Evolutionary conservation across 2,329 filamentous ascomycete species (phyloP), one percentile per base, ranked within the genome.

Genomic region (Pseudopithomyces chartarum): DNA sequence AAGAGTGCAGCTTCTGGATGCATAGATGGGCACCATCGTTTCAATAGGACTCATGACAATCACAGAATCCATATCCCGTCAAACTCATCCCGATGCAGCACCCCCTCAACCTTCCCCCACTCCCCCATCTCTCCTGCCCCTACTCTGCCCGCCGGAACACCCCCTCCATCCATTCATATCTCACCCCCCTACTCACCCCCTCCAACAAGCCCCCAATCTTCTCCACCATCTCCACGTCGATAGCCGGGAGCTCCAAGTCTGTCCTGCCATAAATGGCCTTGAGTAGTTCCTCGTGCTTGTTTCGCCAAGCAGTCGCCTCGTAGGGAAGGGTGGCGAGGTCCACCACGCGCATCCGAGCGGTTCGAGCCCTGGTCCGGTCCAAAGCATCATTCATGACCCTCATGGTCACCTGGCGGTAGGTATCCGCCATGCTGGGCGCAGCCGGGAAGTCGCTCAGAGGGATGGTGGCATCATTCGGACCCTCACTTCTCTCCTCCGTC

Each of bases 281-380:
- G 2, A 70, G 50, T 2, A 68, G 17, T 10, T 44, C 12, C 10
- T 59, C 49, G 29, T 67, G 63, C 12, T 43, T 39, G n/a, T 61
- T 58, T 4, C 67, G 59, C 66, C 67, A 70, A 3, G 59, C 52
- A 13, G 34, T 17, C 44, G 66, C 62, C 12, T 58, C 59, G 2
- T 51, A 33, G 3, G 52, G 52, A 15, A 66, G 32, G 1, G 43
- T 22, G 2, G 44, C 15, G 45, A 54, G 57, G 10, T 62, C 40
- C 1, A 66, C 29, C 1, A 15, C 17, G 5, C 26, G 50, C 6
- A 66, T 50, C 10, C 34, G 50, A 10, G 58, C 45, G n/a, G 59
- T 62, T 38, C 55, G 51, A 12, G 33, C 33, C n/a, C 60, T 63
- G 29, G 58, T 61, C 7, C 52, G 57, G 32, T 58, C 34, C 2